Evolutionary conservation across 345 rosid species (phyloP).

Genomic region (Microcos paniculata): DNA sequence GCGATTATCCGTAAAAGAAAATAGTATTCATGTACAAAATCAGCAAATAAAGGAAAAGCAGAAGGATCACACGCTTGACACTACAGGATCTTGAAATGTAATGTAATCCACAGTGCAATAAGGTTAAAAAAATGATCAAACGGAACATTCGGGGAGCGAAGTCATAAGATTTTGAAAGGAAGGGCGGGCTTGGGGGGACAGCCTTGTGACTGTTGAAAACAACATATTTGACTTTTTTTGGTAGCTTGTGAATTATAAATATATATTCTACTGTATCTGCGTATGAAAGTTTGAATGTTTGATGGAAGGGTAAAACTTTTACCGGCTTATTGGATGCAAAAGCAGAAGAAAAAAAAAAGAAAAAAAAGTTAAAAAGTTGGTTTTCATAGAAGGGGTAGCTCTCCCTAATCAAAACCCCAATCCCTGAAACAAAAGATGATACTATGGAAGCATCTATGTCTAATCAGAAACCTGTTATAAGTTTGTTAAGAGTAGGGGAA

Average conservation of each 20-base stretch:
- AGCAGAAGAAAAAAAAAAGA: neutral
- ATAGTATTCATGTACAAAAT: neutral
- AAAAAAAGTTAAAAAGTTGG: neutral
- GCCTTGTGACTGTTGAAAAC: constrained; percentile 24
- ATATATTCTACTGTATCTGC: neutral
- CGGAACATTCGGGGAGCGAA: neutral
- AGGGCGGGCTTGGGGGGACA: constrained; percentile 2
- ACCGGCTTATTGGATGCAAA: neutral
- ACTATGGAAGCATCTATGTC: constrained; percentile 16
- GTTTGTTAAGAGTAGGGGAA: neutral
- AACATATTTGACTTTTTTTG: constrained; percentile 25
- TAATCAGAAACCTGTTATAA: neutral
- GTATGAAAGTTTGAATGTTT: neutral
- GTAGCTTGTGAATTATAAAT: neutral
- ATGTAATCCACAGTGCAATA: neutral
- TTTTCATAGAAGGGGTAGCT: neutral
- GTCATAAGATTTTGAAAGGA: neutral
- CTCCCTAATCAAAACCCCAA: neutral
- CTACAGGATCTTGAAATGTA: neutral
- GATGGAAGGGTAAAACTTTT: neutral
- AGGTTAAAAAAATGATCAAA: neutral
- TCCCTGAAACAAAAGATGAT: neutral
- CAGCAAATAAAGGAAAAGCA: neutral
- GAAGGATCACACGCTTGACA: neutral
- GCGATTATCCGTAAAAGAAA: no score